A percentile compares a stretch with the other conserved stretches of the same genome.
Conservation (phyloP, 2,329 filamentous ascomycete genomes). For the Cytospora piceicola region DNA sequence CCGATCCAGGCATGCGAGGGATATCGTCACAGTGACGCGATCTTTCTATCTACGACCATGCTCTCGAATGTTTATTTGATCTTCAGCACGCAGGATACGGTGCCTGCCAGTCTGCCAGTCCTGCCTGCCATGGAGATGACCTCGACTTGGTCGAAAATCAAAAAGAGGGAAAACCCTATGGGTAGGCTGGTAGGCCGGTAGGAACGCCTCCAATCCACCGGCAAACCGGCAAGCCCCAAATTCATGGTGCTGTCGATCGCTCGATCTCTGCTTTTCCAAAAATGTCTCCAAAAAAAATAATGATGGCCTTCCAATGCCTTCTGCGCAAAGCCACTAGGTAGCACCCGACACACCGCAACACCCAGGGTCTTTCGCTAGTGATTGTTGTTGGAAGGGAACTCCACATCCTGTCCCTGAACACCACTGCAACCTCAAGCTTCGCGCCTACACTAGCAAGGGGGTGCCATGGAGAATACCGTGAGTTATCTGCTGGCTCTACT, state of each 20-base stretch:
- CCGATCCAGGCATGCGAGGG: background rate
- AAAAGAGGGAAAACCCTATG: background rate
- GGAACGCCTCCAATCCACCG: too few species aligned
- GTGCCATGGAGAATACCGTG: background rate
- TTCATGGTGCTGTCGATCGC: background rate
- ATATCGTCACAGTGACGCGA: background rate
- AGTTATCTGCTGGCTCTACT: background rate
- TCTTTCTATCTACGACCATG: background rate
- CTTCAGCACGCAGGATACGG: too few species aligned
- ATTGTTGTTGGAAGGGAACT: background rate
- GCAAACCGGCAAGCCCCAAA: background rate
- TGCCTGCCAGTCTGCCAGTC: too few species aligned
- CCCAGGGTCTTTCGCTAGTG: background rate
- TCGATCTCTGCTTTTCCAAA: background rate
- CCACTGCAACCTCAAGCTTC: background rate
- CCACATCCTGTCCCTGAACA: slow-evolving; percentile 2
- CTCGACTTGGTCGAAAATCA: background rate
- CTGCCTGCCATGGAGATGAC: background rate
- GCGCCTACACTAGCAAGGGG: background rate
- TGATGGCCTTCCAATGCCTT: background rate
- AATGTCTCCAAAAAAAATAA: background rate
- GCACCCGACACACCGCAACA: slow-evolving; percentile 2
- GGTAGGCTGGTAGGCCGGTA: too few species aligned
- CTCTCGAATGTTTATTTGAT: too few species aligned
- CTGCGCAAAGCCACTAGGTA: slow-evolving; percentile 2